A percentile compares a stretch with the other conserved stretches of the same genome.
These are phyloP conservation scores for Naganishia onofrii DNA, from an alignment of 768 basidiomycete genomes.

Conservation along the genomic window DNA sequence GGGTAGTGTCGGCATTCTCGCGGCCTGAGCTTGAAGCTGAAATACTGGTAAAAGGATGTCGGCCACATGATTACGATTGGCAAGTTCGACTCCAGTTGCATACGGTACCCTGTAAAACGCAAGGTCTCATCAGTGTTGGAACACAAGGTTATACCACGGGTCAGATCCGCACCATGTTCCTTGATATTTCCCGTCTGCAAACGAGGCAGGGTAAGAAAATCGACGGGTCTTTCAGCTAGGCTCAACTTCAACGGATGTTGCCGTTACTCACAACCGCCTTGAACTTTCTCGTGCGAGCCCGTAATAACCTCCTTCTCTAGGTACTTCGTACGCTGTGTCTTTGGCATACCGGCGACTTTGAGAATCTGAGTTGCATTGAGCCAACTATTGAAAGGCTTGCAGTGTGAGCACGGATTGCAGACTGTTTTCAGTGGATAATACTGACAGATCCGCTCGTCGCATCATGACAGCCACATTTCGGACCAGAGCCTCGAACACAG, in stretches of 20 bases:
- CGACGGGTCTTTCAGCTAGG: not conserved
- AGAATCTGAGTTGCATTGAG: constrained; percentile 98
- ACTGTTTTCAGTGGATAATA: not conserved
- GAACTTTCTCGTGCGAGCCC: constrained; percentile 95
- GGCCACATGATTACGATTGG: constrained; percentile 84
- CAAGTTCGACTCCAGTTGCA: constrained; percentile 87
- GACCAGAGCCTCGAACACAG: constrained; percentile 98
- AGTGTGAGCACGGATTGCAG: not conserved
- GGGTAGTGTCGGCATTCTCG: constrained; percentile 67
- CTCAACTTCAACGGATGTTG: not conserved
- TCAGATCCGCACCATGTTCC: constrained; percentile 78
- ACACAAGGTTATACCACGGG: not conserved
- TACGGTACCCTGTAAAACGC: constrained; percentile 79
- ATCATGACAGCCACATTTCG: constrained; percentile 98
- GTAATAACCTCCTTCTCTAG: constrained; percentile 87
- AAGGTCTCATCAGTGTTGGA: not conserved
- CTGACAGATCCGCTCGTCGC: constrained; percentile 84
- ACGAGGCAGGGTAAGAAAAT: not conserved
- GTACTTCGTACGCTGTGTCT: constrained; percentile 93
- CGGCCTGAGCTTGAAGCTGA: constrained; percentile 60
- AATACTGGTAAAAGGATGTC: constrained; percentile 84
- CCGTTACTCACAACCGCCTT: constrained; percentile 68
- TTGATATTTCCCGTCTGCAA: constrained; percentile 83
- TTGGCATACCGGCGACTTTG: constrained; percentile 97
- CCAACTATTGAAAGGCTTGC: constrained; percentile 39